phyloP scores from a whole-genome alignment of 2,329 filamentous ascomycete genomes.

The Penicillium polonicum region DNA sequence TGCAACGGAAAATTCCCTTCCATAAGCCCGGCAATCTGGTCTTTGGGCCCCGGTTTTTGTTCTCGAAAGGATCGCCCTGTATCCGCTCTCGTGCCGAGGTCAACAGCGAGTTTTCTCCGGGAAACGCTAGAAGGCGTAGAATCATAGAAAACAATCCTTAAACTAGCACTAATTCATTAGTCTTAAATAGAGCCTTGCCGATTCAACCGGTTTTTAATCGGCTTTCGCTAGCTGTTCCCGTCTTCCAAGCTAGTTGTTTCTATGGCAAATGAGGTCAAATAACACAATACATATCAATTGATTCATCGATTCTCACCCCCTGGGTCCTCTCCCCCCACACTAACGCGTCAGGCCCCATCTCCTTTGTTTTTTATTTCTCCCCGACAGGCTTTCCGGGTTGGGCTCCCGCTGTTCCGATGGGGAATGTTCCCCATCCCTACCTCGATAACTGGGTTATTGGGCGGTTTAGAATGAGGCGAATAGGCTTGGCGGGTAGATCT shows the following conservation, averaged over 20 bases:
- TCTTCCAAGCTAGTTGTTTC: not conserved
- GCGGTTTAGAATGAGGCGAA: constrained; percentile 19
- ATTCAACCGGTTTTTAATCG: not conserved
- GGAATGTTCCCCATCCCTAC: constrained; percentile 11
- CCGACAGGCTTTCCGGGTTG: constrained; percentile 6
- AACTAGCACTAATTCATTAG: not conserved
- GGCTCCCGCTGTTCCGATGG: constrained; percentile 9
- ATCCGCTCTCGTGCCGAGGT: constrained; percentile 14
- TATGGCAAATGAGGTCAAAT: not conserved
- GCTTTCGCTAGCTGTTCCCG: not conserved
- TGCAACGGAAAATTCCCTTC: constrained; percentile 2
- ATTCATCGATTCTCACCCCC: constrained; percentile 5
- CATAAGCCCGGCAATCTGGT: constrained; percentile 15
- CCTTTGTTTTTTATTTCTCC: constrained; percentile 5
- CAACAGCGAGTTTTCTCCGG: not conserved
- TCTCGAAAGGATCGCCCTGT: constrained; percentile 12
- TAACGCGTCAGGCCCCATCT: constrained; percentile 11
- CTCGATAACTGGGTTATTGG: constrained; percentile 10
- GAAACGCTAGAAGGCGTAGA: constrained; percentile 12
- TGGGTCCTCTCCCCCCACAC: constrained; percentile 10
- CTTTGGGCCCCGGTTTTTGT: constrained; percentile 2
- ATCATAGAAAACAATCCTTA: not conserved
- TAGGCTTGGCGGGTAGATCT: constrained; percentile 17
- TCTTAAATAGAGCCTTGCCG: not conserved
- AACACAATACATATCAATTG: not conserved